Conservation (phyloP, 192 early-diverging fungal species). For the Coemansia sp. region DNA sequence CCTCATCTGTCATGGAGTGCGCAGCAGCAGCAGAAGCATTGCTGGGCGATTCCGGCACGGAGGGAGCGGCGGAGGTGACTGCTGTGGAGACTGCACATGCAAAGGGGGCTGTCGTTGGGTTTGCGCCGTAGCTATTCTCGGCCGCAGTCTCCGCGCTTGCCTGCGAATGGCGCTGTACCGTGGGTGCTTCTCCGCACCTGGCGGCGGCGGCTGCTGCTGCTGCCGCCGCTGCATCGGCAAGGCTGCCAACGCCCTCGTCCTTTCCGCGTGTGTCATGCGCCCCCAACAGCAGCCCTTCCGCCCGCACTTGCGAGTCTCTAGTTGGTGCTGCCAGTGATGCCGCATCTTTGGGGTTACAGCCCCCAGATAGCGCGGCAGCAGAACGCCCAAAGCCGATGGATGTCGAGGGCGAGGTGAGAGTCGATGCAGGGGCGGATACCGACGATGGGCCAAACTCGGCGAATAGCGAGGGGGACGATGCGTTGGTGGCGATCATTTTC, state of each 20-base stretch:
- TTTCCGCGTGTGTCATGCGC: slow-evolving; percentile 3
- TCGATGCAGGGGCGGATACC: slow-evolving; percentile 4
- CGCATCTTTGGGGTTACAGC: not conserved
- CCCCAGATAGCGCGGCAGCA: not conserved
- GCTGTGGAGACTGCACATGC: not conserved
- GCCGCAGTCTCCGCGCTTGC: not conserved
- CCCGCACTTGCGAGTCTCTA: not conserved
- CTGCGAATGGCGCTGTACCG: not conserved
- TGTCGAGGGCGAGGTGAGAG: not conserved
- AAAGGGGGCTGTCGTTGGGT: not conserved
- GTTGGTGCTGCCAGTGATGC: not conserved
- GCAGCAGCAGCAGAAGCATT: not conserved
- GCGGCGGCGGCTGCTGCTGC: not conserved
- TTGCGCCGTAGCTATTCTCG: not conserved
- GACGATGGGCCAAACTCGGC: slow-evolving; percentile 4
- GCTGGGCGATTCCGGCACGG: not conserved
- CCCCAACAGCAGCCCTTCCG: not conserved
- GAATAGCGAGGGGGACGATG: slow-evolving; percentile 5
- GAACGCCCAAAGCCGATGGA: not conserved
- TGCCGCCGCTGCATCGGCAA: not conserved
- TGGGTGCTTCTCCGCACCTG: not conserved
- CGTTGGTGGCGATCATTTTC: slow-evolving; percentile 2
- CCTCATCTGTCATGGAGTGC: slow-evolving; percentile 7
- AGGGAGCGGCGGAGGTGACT: not conserved
- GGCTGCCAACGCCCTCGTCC: not conserved